Conservation (phyloP, 2,329 filamentous ascomycete genomes). For the Neodidymelliopsis sp. region DNA sequence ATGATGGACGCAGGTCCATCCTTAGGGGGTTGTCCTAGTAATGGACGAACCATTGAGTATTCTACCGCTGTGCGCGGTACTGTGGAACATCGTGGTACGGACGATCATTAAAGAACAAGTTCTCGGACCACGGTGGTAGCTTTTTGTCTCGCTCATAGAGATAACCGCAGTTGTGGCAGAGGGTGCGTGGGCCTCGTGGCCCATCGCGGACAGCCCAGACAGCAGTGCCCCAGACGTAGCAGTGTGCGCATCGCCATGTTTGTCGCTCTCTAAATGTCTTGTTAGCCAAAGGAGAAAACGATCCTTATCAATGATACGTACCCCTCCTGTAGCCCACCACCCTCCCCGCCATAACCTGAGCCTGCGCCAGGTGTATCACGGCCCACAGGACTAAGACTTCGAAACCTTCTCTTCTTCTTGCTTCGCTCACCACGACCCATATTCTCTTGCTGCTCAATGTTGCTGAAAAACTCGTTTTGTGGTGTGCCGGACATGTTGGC, state of each 20-base stretch:
- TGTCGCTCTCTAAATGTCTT: conserved; percentile 68
- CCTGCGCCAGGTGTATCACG: conserved; percentile 80
- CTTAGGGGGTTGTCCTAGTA: too few relatives aligned
- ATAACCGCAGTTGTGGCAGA: conserved; percentile 93
- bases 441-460: conserved; percentile 67
- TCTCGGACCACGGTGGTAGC: conserved; percentile 78
- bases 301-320: conserved; percentile 32
- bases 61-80: conserved; percentile 29
- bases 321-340: conserved; percentile 60
- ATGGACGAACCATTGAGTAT: neutral
- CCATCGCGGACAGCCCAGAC: conserved; percentile 97
- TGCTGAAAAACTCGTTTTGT: conserved; percentile 66
- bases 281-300: conserved; percentile 20
- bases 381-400: conserved; percentile 83
- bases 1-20: neutral
- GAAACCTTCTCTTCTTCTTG: conserved; percentile 93
- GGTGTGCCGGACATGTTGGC: conserved; percentile 80
- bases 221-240: conserved; percentile 83
- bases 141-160: conserved; percentile 87
- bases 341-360: conserved; percentile 74
- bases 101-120: conserved; percentile 65
- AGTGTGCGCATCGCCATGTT: conserved; percentile 89
- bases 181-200: conserved; percentile 79
- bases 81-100: conserved; percentile 34
- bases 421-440: conserved; percentile 92